phyloP scores from a whole-genome alignment of 2,329 filamentous ascomycete genomes.

The Ophiocordyceps sinensis region DNA sequence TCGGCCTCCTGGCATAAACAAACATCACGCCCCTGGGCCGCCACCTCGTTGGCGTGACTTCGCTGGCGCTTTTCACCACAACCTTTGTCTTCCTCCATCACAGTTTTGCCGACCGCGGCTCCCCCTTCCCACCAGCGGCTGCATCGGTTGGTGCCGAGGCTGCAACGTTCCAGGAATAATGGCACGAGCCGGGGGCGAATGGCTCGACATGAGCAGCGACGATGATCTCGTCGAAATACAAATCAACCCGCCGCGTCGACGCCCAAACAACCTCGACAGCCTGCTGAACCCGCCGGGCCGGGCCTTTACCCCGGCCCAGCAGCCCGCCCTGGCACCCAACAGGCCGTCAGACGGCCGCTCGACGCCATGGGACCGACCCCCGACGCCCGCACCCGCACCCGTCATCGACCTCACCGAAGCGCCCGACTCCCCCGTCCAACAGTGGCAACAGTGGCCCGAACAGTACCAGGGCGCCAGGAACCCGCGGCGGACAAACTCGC shows the following conservation, averaged over 20 bases:
- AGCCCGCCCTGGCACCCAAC: neutral
- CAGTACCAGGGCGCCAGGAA: slow-evolving; percentile 16
- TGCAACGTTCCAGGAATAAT: slow-evolving; percentile 1
- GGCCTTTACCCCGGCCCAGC: neutral
- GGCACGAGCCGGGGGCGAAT: slow-evolving; percentile 5
- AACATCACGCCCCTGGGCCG: no score
- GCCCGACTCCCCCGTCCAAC: slow-evolving; percentile 29
- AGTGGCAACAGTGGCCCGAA: slow-evolving; percentile 17
- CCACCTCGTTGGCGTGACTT: no score
- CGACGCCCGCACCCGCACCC: neutral
- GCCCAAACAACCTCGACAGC: slow-evolving; percentile 1
- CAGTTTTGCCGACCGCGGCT: no score
- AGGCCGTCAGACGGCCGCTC: neutral
- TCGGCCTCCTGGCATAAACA: no score
- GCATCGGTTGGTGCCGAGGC: no score
- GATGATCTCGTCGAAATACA: slow-evolving; percentile 22
- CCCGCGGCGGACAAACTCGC: slow-evolving; percentile 26
- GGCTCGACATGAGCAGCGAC: slow-evolving; percentile 7
- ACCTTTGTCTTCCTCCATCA: no score
- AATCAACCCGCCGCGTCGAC: slow-evolving; percentile 4
- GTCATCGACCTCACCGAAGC: slow-evolving; percentile 37
- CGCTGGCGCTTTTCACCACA: no score
- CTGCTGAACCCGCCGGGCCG: slow-evolving; percentile 3
- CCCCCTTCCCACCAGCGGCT: no score
- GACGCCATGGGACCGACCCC: neutral